phyloP scores from a whole-genome alignment of 495 filamentous ascomycete species.

The Aspergillus panamensis region DNA sequence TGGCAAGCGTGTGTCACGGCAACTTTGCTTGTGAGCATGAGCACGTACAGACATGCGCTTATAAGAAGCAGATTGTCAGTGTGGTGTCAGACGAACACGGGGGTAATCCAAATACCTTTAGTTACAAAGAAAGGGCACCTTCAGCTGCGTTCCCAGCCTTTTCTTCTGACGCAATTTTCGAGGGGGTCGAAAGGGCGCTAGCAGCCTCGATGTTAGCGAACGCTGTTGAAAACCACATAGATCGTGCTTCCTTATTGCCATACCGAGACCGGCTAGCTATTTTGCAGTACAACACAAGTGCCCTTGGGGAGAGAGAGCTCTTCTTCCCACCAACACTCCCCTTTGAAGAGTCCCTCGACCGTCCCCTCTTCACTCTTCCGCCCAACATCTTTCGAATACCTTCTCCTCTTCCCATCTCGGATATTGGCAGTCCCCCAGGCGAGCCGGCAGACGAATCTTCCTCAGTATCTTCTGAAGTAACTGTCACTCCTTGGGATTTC shows the following conservation, averaged over 20 bases:
- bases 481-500: constrained; percentile 5
- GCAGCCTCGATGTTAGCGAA: constrained; percentile 2
- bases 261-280: constrained; percentile 4
- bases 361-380: background rate
- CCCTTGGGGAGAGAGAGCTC: background rate
- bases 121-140: background rate
- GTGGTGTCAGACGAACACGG: background rate
- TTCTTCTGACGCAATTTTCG: background rate
- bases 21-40: background rate
- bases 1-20: background rate
- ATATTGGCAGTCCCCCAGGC: background rate
- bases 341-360: background rate
- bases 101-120: background rate
- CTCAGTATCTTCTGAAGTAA: background rate
- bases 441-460: background rate
- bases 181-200: background rate
- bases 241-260: background rate
- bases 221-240: background rate
- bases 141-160: background rate
- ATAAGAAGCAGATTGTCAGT: background rate
- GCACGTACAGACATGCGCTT: background rate
- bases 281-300: constrained; percentile 7
- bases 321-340: constrained; percentile 9
- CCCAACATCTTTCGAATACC: constrained; percentile 1
- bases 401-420: background rate